Evolutionary conservation across 2,329 filamentous ascomycete species (phyloP).

Genomic region (Calonectria hawksworthii): DNA sequence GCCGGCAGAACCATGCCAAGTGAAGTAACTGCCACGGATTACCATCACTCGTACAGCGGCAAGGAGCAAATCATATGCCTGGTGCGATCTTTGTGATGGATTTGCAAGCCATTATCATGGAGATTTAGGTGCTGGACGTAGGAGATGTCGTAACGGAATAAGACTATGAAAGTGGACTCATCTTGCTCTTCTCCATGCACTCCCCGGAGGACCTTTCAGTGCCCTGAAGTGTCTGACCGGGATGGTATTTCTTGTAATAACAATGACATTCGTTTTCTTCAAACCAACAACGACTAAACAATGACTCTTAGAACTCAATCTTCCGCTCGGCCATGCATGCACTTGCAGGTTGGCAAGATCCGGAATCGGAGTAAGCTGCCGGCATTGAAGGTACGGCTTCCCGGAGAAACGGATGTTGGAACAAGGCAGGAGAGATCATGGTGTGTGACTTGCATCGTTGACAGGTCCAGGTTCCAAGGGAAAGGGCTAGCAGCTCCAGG

Average conservation of each 20-base stretch:
- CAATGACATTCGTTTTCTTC: neutral
- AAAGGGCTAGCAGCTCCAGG: neutral
- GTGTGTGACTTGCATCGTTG: neutral
- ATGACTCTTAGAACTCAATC: neutral
- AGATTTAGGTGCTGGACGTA: neutral
- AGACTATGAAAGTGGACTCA: neutral
- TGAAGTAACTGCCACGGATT: neutral
- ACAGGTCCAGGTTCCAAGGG: neutral
- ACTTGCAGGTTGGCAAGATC: neutral
- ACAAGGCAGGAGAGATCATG: neutral
- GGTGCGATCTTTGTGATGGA: neutral
- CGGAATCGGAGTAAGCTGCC: neutral
- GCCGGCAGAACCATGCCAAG: neutral
- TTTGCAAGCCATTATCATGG: neutral
- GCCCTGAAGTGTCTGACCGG: neutral
- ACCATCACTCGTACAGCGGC: neutral
- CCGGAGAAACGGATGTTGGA: neutral
- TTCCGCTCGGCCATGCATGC: neutral
- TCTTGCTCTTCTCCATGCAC: neutral
- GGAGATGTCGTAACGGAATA: neutral
- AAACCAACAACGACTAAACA: neutral
- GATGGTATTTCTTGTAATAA: neutral
- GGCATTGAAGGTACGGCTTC: neutral
- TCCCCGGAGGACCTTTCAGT: neutral
- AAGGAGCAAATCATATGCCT: neutral